These are phyloP conservation scores for Cryptococcus sp. DNA, from an alignment of 1,284 basidiomycete species.

Conservation along the genomic window DNA sequence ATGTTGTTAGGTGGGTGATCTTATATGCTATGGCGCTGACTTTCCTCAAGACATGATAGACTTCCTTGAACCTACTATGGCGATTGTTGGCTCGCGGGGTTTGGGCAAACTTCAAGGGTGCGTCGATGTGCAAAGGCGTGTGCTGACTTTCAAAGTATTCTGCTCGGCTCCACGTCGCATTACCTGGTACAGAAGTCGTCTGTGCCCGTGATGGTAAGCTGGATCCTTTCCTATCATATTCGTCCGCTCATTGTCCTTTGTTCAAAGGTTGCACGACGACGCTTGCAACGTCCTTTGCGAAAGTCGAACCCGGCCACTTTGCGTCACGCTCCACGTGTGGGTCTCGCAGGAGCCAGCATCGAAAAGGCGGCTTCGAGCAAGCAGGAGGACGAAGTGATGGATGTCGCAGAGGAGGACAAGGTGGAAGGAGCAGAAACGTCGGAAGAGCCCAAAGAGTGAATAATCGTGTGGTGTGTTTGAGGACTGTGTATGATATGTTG, in stretches of 20 bases:
- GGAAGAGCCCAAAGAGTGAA: background rate
- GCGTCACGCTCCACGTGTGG: conserved; percentile 64
- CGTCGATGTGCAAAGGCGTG: conserved; percentile 29
- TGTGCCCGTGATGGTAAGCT: conserved; percentile 78
- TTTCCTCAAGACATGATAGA: conserved; percentile 74
- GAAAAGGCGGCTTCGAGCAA: conserved; percentile 59
- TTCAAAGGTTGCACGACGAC: conserved; percentile 66
- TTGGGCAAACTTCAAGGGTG: conserved; percentile 86
- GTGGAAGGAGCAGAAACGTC: conserved; percentile 18
- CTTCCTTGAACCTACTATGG: conserved; percentile 84
- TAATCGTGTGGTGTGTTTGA: too few relatives aligned
- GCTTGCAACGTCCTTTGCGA: conserved; percentile 70
- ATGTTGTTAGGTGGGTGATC: conserved; percentile 75
- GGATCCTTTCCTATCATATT: background rate
- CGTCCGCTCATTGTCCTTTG: background rate
- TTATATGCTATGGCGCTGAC: conserved; percentile 2
- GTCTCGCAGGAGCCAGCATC: conserved; percentile 80
- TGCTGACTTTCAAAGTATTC: conserved; percentile 62
- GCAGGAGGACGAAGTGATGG: conserved; percentile 53
- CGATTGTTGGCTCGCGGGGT: conserved; percentile 93
- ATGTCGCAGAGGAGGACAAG: conserved; percentile 46
- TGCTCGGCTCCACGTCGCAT: conserved; percentile 95
- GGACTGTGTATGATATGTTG: too few relatives aligned
- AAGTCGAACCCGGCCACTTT: conserved; percentile 54
- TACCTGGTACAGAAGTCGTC: conserved; percentile 93